Conservation (phyloP, 805 yeast genomes). For the Ogataea pilisensis region DNA sequence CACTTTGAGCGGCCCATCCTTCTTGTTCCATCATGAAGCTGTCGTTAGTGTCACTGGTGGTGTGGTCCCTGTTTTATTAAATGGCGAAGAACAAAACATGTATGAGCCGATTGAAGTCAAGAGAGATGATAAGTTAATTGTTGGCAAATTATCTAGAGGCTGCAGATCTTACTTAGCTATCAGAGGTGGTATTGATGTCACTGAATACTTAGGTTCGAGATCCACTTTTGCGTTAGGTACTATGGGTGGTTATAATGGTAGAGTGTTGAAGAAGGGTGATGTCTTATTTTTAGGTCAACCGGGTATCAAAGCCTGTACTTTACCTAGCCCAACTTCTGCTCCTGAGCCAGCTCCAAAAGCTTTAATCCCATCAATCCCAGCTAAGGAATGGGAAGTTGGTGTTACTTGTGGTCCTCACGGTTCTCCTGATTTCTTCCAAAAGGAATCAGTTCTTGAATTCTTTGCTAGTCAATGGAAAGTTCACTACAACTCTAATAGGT, state of each 20-base stretch:
- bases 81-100: constrained; percentile 52
- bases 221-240: constrained; percentile 93
- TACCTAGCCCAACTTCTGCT: constrained; percentile 67
- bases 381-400: constrained; percentile 74
- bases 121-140: constrained; percentile 70
- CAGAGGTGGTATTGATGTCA: constrained; percentile 91
- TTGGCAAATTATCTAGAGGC: constrained; percentile 80
- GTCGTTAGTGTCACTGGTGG: constrained; percentile 90
- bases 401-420: constrained; percentile 98
- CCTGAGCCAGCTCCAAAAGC: constrained; percentile 56
- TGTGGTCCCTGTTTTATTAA: constrained; percentile 57
- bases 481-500: constrained; percentile 94
- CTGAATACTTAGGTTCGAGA: constrained; percentile 92
- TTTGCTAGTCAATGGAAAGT: constrained; percentile 84
- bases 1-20: constrained; percentile 82
- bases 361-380: constrained; percentile 50
- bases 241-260: constrained; percentile 93
- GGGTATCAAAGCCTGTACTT: constrained; percentile 55
- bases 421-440: constrained; percentile 87
- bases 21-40: constrained; percentile 77
- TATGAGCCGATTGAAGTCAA: constrained; percentile 70
- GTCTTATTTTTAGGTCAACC: constrained; percentile 85
- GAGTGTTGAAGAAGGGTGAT: constrained; percentile 89
- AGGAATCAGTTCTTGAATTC: constrained; percentile 71
- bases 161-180: constrained; percentile 88